Percentiles rank a stretch among this genome's conserved stretches.
phyloP scores from a whole-genome alignment of 495 filamentous ascomycete genomes.

The Tuber brumale region DNA sequence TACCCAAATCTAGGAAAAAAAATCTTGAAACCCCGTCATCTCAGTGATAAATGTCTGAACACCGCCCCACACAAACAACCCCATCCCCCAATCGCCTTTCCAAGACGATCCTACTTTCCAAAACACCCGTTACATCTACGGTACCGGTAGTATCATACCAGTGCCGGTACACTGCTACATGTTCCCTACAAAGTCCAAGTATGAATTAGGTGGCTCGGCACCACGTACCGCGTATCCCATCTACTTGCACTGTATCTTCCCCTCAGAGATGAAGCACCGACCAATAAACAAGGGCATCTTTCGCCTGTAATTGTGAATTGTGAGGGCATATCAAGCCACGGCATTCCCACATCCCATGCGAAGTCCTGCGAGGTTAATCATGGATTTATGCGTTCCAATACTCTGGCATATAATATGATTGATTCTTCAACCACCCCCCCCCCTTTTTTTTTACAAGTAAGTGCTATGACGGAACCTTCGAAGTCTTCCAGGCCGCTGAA shows the following conservation, averaged over 20 bases:
- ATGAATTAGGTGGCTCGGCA: not conserved
- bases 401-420: slow-evolving; percentile 10
- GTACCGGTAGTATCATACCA: not conserved
- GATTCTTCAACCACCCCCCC: not conserved
- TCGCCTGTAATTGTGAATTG: not conserved
- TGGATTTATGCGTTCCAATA: slow-evolving; percentile 19
- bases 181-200: not conserved
- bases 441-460: not conserved
- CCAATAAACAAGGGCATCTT: not conserved
- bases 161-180: too few species aligned
- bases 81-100: not conserved
- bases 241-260: not conserved
- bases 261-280: not conserved
- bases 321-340: not conserved
- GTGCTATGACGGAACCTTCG: not conserved
- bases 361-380: slow-evolving; percentile 24
- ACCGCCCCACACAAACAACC: slow-evolving; percentile 11
- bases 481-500: slow-evolving; percentile 8
- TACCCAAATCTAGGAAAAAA: slow-evolving; percentile 17
- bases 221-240: not conserved
- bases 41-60: slow-evolving; percentile 30
- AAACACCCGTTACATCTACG: slow-evolving; percentile 10
- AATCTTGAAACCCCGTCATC: slow-evolving; percentile 35
- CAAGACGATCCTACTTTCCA: slow-evolving; percentile 10
- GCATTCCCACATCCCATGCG: slow-evolving; percentile 1